Base-by-base conservation (phyloP, 2,329 filamentous ascomycete genomes). In the Ophiocordyceps camponoti-rufipedis region DNA sequence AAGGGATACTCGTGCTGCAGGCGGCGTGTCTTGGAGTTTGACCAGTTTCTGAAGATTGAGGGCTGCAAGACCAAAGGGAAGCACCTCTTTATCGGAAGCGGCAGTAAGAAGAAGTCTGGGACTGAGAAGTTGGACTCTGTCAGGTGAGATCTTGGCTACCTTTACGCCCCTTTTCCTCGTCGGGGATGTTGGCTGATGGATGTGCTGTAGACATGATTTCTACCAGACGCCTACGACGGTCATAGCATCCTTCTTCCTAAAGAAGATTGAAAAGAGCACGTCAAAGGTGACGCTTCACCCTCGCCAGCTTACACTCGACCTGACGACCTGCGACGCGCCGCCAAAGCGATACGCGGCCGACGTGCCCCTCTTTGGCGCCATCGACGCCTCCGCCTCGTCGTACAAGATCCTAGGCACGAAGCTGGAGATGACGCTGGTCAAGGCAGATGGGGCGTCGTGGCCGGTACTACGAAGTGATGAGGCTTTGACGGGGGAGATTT, bases 1-100 rank as follows among this genome's bases (percentile, higher is more conserved):
- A 98, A 98, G 69, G 91, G 91, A 1, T 98, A 91, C 72, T 87
- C 80, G 48, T 98, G 91, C 70, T 98, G 91, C 68, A 96, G 96
- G 74, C 73, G 86, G 55, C 75, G 87, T 35, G 91, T 98, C 47
- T 67, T 98, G 48, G 91, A 98, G 59, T 98, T 98, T 62, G 88
- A 98, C 61, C 82, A 96, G 63, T 98, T 98, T 65, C 80, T 98
- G 80, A 91, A 85, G 64, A 89, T 98, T 48, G 79, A 84, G 54
- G 91, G 91, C 1, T 98, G 91, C 66, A 79, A 78, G 60, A 87
- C 82, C 41, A 91, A 88, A 64, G 68, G 71, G 41, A 71, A 74
- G 48, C 91, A 98, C 68, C 64, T 94, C 52, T 98, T 95, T 56
- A 72, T 96, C 32, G 84, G 84, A 4, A 82, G 73, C 52, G 85